Evolutionary conservation across 1,139 yeast species (phyloP).

Genomic region (Blastobotrys ciferrii): DNA sequence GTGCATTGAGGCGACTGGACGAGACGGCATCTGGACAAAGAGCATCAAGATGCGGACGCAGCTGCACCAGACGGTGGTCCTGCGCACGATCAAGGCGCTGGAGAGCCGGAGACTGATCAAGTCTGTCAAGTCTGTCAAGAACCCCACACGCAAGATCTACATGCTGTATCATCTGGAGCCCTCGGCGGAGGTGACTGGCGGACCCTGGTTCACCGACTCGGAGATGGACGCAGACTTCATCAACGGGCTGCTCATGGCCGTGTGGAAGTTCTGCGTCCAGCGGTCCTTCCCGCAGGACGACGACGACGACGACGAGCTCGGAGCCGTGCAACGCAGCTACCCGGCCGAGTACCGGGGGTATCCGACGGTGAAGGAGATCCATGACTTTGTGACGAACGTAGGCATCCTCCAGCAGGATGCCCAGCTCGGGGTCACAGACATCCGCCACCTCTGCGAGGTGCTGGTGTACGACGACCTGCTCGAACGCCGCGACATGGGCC

Average conservation of each 20-base stretch:
- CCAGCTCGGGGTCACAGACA: constrained; percentile 70
- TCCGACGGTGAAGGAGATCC: constrained; percentile 69
- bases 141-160: constrained; percentile 94
- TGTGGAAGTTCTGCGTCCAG: constrained; percentile 82
- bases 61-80: constrained; percentile 87
- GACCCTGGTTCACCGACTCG: constrained; percentile 98
- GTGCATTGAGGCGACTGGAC: constrained; percentile 85
- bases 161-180: constrained; percentile 95
- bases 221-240: constrained; percentile 94
- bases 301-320: constrained; percentile 23
- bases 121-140: constrained; percentile 86
- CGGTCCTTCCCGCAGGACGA: constrained; percentile 76
- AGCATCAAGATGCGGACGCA: constrained; percentile 89
- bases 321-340: constrained; percentile 39
- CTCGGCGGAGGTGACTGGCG: constrained; percentile 93
- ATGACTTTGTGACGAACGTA: constrained; percentile 69
- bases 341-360: constrained; percentile 59
- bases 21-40: constrained; percentile 95
- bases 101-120: constrained; percentile 86
- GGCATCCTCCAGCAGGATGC: constrained; percentile 69
- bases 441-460: constrained; percentile 83
- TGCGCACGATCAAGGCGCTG: constrained; percentile 76
- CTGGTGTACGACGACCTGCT: constrained; percentile 81
- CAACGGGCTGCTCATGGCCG: constrained; percentile 74
- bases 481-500: constrained; percentile 54